Conservation (phyloP, 805 yeast genomes). For the Wickerhamomyces chaumierensis region DNA sequence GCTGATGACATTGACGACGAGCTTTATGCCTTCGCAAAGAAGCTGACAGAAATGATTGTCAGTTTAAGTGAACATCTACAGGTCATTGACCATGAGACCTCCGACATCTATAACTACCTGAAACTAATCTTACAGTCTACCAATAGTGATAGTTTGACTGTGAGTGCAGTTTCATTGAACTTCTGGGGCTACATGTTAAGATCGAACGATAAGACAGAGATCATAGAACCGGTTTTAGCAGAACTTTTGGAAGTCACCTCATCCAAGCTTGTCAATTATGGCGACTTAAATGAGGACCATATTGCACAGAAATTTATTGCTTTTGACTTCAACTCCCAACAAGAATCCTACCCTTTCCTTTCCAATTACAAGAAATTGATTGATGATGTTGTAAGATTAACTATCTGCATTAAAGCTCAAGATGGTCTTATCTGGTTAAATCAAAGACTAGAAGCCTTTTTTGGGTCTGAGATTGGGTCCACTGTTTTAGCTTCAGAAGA, state of each 20-base stretch:
- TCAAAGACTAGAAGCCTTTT: constrained; percentile 57
- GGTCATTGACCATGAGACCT: constrained; percentile 29
- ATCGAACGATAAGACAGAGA: constrained; percentile 49
- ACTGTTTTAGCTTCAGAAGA: constrained; percentile 44
- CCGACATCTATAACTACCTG: constrained; percentile 61
- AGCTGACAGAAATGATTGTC: constrained; percentile 88
- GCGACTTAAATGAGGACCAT: constrained; percentile 53
- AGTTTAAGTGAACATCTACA: constrained; percentile 72
- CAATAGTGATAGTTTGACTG: constrained; percentile 73
- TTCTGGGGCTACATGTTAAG: constrained; percentile 91
- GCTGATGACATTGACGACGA: constrained; percentile 71
- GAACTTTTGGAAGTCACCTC: constrained; percentile 67
- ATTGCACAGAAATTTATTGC: constrained; percentile 56
- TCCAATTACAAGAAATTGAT: constrained; percentile 71
- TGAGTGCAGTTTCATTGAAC: constrained; percentile 82
- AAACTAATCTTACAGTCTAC: constrained; percentile 72
- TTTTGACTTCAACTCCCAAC: constrained; percentile 80
- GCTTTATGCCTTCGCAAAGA: constrained; percentile 72
- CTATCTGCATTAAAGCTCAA: constrained; percentile 77
- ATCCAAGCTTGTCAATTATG: constrained; percentile 65
- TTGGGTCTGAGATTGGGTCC: constrained; percentile 58
- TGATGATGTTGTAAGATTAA: constrained; percentile 83
- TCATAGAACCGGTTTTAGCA: constrained; percentile 46
- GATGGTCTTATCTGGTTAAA: constrained; percentile 79
- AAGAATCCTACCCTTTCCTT: constrained; percentile 70